Evolutionary conservation across 2,329 filamentous ascomycete species (phyloP).

Genomic region (Exserohilum rostratum): DNA sequence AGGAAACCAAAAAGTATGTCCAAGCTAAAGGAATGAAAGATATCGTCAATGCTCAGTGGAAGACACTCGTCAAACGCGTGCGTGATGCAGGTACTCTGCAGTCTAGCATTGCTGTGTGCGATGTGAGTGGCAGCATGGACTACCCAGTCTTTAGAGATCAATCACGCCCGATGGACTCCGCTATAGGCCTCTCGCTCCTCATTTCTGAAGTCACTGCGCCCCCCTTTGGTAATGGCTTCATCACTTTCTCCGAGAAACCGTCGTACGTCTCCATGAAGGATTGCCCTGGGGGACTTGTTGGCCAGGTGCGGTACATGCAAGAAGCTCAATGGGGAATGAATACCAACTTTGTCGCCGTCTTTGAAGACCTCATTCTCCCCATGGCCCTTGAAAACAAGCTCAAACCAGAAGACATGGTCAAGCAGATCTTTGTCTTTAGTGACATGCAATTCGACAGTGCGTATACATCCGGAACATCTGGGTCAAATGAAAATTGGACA

Average conservation of each 20-base stretch:
- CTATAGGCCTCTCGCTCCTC: slow-evolving; percentile 63
- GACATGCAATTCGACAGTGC: slow-evolving; percentile 66
- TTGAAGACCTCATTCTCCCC: slow-evolving; percentile 60
- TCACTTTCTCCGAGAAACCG: slow-evolving; percentile 59
- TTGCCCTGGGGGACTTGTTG: slow-evolving; percentile 44
- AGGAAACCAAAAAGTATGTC: slow-evolving; percentile 11
- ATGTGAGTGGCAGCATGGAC: slow-evolving; percentile 63
- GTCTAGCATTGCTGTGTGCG: slow-evolving; percentile 63
- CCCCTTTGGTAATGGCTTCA: slow-evolving; percentile 62
- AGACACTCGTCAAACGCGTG: slow-evolving; percentile 62
- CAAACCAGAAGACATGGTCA: slow-evolving; percentile 64
- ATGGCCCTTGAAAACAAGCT: slow-evolving; percentile 59
- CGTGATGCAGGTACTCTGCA: slow-evolving; percentile 61
- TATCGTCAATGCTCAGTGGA: slow-evolving; percentile 61
- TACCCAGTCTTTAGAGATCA: slow-evolving; percentile 51
- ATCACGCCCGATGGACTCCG: slow-evolving; percentile 59
- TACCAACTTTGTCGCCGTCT: slow-evolving; percentile 63
- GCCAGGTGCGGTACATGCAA: slow-evolving; percentile 51
- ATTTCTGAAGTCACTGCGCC: slow-evolving; percentile 59
- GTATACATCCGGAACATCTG: background rate
- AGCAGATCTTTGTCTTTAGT: slow-evolving; percentile 65
- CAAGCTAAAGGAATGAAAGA: slow-evolving; percentile 40
- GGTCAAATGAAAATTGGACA: too few species aligned
- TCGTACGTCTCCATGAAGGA: slow-evolving; percentile 48
- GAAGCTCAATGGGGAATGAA: slow-evolving; percentile 49